Evolutionary conservation across 2,329 filamentous ascomycete species (phyloP), one percentile per base, ranked within the genome.

Genomic region (Paraphaeosphaeria sporulosa): DNA sequence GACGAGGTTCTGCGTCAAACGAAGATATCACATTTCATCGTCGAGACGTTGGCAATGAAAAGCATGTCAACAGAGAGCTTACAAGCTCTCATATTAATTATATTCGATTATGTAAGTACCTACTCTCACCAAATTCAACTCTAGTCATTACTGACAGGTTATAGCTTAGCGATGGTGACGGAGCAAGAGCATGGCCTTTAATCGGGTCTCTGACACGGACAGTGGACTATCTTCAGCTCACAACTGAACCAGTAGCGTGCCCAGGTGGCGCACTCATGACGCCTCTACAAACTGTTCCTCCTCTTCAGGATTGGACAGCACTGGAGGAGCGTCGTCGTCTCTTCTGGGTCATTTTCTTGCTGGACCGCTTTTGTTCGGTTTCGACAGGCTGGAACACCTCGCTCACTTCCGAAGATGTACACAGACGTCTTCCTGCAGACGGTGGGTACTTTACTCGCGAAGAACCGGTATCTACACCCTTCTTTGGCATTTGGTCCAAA

Each of bases 401-500:
- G 32, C 53, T 76, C 9, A 76, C 73, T 2, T 73, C 73, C 3
- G 73, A 76, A 36, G 73, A 76, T 48, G 73, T 76, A 1, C 73
- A 76, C 44, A 60, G 73, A 50, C 63, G 73, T 17, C 52, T 76
- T 6, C 73, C 73, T 27, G 73, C 73, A 42, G 73, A 76, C 55
- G 73, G 73, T 17, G 69, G 72, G 1, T 76, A 75, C 23, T 76
- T 76, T 46, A 76, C 73, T 2, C 67, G 72, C 9, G 71, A 75
- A 36, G 73, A 76, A 43, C 66, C 71, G 17, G 73, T 76, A 0
- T 71, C 67, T 1, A 76, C 73, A 4, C 73, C 73, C 1, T 76
- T 70, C 54, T 75, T 76, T 56, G 73, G 71, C 1, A 74, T 75
- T n/a, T 76, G 73, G 72, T 74, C 73, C 46, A 76, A 76, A 58